A percentile compares a stretch with the other conserved stretches of the same genome.
These are phyloP conservation scores for Diddensiella santjacobensis DNA, from an alignment of 805 yeast genomes.

Conservation along the genomic window DNA sequence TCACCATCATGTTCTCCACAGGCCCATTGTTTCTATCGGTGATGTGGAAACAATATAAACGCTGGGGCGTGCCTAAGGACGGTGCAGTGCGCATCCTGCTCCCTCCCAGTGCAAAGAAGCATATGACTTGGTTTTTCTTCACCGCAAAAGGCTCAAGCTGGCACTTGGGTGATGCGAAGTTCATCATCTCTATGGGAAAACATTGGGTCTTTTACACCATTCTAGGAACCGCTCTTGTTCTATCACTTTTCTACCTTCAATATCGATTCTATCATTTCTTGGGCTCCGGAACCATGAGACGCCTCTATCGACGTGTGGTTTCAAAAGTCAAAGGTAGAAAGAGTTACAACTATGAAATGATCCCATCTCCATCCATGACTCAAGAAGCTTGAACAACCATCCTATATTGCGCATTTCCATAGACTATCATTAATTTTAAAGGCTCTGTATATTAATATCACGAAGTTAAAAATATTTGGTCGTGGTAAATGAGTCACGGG, in stretches of 20 bases:
- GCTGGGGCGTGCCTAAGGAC: constrained; percentile 65
- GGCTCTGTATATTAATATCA: background rate
- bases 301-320: background rate
- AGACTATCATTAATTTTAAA: background rate
- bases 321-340: background rate
- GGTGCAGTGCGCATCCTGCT: constrained; percentile 66
- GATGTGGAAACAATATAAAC: constrained; percentile 80
- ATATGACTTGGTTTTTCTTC: constrained; percentile 44
- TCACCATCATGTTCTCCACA: constrained; percentile 89
- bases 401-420: background rate
- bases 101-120: constrained; percentile 61
- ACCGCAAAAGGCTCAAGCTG: constrained; percentile 84
- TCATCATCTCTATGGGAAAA: constrained; percentile 66
- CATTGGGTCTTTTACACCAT: constrained; percentile 72
- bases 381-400: background rate
- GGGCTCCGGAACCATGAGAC: constrained; percentile 9
- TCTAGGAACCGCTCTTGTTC: constrained; percentile 43
- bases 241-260: constrained; percentile 27
- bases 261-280: constrained; percentile 16
- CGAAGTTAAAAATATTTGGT: too few relatives aligned
- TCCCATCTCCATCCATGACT: background rate
- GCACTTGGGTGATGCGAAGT: constrained; percentile 85
- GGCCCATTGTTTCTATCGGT: constrained; percentile 87
- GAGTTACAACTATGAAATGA: background rate
- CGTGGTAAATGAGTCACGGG: background rate